A percentile compares a stretch with the other conserved stretches of the same genome.
phyloP scores from a whole-genome alignment of 306 rosid species.

The Gastrolobium villosum region DNA sequence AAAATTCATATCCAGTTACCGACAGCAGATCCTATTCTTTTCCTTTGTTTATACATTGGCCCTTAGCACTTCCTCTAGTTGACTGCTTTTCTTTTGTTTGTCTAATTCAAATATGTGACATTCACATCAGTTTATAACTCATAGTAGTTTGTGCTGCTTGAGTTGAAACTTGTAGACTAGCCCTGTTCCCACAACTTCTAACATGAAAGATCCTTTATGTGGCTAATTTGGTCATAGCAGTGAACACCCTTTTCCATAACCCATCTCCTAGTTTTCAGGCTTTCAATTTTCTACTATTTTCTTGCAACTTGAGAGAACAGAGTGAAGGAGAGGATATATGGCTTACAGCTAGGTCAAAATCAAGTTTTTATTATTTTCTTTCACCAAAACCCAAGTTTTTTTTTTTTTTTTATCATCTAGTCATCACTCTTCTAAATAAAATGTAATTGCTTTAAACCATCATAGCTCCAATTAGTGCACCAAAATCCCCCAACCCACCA shows the following conservation, averaged over 20 bases:
- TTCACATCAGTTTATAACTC: constrained; percentile 44
- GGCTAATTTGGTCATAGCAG: constrained; percentile 43
- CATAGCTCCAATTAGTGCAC: constrained; percentile 54
- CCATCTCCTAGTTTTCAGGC: constrained; percentile 63
- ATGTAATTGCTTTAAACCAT: constrained; percentile 58
- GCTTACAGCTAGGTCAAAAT: constrained; percentile 56
- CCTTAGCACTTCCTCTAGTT: constrained; percentile 63
- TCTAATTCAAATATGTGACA: constrained; percentile 50
- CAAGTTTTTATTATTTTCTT: constrained; percentile 47
- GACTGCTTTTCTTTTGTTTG: constrained; percentile 74
- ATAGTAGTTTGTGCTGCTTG: constrained; percentile 51
- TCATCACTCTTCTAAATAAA: constrained; percentile 71
- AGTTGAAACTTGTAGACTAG: constrained; percentile 40
- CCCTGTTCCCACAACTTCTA: constrained; percentile 35
- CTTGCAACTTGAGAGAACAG: constrained; percentile 44
- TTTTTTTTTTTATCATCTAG: constrained; percentile 56
- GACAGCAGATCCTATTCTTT: constrained; percentile 61
- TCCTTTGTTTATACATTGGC: constrained; percentile 43
- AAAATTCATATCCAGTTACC: constrained; percentile 61
- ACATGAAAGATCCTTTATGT: constrained; percentile 6
- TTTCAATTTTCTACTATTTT: constrained; percentile 47
- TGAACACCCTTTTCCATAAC: constrained; percentile 36
- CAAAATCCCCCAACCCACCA: constrained; percentile 41
- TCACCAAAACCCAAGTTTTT: constrained; percentile 52
- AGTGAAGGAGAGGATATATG: constrained; percentile 39